A percentile compares a stretch with the other conserved stretches of the same genome.
These are phyloP conservation scores for Turritis glabra DNA, from an alignment of 345 rosid species.

Conservation along the genomic window DNA sequence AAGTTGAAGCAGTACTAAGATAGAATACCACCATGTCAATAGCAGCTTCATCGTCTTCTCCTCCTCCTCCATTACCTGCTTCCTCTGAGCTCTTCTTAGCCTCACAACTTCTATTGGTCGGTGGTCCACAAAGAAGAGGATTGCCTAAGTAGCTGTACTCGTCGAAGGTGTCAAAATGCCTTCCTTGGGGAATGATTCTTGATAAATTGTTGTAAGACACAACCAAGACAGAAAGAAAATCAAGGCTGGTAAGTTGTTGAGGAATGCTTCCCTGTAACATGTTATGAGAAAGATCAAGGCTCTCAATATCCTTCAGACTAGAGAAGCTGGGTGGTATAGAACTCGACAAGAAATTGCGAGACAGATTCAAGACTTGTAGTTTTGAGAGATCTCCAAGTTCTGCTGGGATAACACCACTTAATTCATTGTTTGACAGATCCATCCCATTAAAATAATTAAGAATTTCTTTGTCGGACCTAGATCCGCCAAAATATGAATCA, in stretches of 20 bases:
- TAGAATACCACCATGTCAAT: background rate
- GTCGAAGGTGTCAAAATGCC: background rate
- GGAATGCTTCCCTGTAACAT: constrained; percentile 19
- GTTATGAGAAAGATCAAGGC: constrained; percentile 32
- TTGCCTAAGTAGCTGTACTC: background rate
- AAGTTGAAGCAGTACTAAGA: background rate
- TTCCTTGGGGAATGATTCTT: background rate
- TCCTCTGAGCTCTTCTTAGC: background rate
- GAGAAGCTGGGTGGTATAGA: constrained; percentile 6
- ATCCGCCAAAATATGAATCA: background rate
- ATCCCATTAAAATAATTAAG: constrained; percentile 31
- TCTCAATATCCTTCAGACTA: constrained; percentile 34
- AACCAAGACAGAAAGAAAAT: background rate
- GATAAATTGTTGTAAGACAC: constrained; percentile 4
- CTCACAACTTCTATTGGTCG: background rate
- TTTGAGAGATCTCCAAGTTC: constrained; percentile 23
- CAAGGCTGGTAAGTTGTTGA: background rate
- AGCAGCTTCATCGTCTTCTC: background rate
- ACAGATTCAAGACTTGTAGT: constrained; percentile 22
- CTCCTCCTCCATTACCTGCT: background rate
- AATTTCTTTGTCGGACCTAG: background rate
- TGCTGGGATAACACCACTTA: constrained; percentile 34
- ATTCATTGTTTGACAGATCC: constrained; percentile 40
- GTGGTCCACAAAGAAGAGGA: background rate
- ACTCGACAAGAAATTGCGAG: constrained; percentile 36